phyloP scores from a whole-genome alignment of 1,284 basidiomycete species.

The Puccinia hordei region DNA sequence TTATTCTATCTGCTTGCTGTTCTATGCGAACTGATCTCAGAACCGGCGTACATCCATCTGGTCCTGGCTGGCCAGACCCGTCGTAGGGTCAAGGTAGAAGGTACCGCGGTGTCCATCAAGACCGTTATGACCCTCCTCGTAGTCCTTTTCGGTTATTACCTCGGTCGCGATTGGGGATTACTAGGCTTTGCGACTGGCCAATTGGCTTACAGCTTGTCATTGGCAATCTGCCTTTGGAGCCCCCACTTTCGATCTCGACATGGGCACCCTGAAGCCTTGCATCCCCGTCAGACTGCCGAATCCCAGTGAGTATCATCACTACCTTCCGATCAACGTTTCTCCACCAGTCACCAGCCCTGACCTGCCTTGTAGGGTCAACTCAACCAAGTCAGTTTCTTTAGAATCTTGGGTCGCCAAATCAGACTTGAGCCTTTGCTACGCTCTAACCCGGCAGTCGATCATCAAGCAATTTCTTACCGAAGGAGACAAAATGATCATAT shows the following conservation, averaged over 20 bases:
- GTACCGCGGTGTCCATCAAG: conserved; percentile 73
- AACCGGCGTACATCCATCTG: conserved; percentile 76
- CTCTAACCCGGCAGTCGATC: conserved; percentile 80
- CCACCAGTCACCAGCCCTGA: background rate
- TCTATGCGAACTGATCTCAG: conserved; percentile 73
- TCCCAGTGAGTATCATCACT: background rate
- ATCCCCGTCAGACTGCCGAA: background rate
- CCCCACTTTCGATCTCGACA: conserved; percentile 17
- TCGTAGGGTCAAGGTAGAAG: conserved; percentile 64
- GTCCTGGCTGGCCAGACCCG: conserved; percentile 52
- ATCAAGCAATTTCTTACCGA: conserved; percentile 95
- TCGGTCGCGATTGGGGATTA: conserved; percentile 62
- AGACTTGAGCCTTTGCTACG: conserved; percentile 68
- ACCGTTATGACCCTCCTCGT: conserved; percentile 71
- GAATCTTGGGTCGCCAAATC: conserved; percentile 59
- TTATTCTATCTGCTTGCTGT: conserved; percentile 73
- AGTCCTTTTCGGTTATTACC: conserved; percentile 62
- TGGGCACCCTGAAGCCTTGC: background rate
- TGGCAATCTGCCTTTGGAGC: conserved; percentile 59
- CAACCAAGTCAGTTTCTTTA: conserved; percentile 7
- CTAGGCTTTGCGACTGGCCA: conserved; percentile 82
- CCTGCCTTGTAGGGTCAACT: background rate
- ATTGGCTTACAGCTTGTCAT: conserved; percentile 67
- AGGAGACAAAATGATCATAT: conserved; percentile 86
- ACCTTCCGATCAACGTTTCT: background rate